Base-by-base conservation (phyloP, 2,329 filamentous ascomycete genomes). In the Paraphaeosphaeria minitans region DNA sequence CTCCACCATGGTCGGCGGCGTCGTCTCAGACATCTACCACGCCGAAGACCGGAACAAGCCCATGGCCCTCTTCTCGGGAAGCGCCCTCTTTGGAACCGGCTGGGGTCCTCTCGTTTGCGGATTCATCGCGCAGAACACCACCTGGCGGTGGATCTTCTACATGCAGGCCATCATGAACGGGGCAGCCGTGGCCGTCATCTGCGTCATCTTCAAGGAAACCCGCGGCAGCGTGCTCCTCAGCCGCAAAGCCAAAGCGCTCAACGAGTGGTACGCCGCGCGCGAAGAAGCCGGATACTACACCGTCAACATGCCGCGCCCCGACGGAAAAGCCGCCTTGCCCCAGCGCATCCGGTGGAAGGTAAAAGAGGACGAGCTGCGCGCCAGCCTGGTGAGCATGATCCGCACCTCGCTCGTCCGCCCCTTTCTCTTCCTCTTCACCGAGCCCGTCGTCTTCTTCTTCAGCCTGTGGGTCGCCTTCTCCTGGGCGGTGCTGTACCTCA, bases 91-190 rank as follows among this genome's bases (percentile, higher is more conserved):
- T 10, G 94, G 92, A 0, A 96, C 92, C 0, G 92, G 92, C 0
- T 78, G 89, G 0, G 93, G 93, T 0, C 93, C 93, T 0, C 71
- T 97, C 7, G 79, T 93, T 0, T 85, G 84, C 4, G 86, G 90
- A 0, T 85, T 89, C 47, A 86, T 97, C 61, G 85, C 89, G 0
- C 79, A 90, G 37, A 82, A 85, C 52, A 82, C 85, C 1, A 83
- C 78, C 4, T 96, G 92, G 92, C 86, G 91, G 61, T 97, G 93
- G 93, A 86, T 93, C 0, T 96, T 96, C 74, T 96, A 92, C 83
- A 82, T 93, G 29, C 93, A 97, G 66, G 86, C 87, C 8, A 92
- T 97, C 47, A 78, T 85, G 22, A 86, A 88, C 55, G 87, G 82
- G 0, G 73, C 87, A 0, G 75, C 95, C 47, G 84, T 93, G 55